Conservation (phyloP, 257 asterid species). For the Nicotiana obtusifolia region DNA sequence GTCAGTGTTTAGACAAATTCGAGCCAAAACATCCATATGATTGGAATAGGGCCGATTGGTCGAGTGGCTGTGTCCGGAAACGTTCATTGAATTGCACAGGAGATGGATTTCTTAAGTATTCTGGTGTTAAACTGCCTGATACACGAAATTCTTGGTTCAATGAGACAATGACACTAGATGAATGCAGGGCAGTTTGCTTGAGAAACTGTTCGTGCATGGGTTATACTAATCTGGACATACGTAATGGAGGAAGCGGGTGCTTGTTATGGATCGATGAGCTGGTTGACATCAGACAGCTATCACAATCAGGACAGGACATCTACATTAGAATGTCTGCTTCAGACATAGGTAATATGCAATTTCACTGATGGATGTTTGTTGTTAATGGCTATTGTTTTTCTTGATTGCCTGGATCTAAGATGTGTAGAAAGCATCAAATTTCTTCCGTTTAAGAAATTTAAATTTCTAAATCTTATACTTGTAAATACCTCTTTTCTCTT, state of each 20-base stretch:
- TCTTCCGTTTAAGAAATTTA: too few species aligned
- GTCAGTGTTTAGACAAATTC: conserved; percentile 27
- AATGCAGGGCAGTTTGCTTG: conserved; percentile 22
- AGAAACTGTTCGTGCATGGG: conserved; percentile 33
- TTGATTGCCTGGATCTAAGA: background rate
- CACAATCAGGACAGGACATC: conserved; percentile 16
- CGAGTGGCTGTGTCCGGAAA: conserved; percentile 23
- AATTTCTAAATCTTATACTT: too few species aligned
- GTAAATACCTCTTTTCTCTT: too few species aligned
- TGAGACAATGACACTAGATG: conserved; percentile 11
- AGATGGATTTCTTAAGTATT: conserved; percentile 18
- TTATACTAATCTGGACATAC: conserved; percentile 17
- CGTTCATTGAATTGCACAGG: conserved; percentile 19
- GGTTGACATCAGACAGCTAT: conserved; percentile 12
- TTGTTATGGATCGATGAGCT: conserved; percentile 30
- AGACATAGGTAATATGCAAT: conserved; percentile 13
- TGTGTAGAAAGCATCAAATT: background rate
- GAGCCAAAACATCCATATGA: conserved; percentile 13
- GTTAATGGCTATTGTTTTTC: too few species aligned
- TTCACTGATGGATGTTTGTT: too few species aligned
- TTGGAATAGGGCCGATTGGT: conserved; percentile 25
- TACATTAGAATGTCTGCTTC: conserved; percentile 25
- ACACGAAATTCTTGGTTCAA: conserved; percentile 16
- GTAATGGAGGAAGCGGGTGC: conserved; percentile 30
- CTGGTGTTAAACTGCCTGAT: conserved; percentile 29